phyloP scores from a whole-genome alignment of 148 eudicot genomes.

The Silene uniflora region DNA sequence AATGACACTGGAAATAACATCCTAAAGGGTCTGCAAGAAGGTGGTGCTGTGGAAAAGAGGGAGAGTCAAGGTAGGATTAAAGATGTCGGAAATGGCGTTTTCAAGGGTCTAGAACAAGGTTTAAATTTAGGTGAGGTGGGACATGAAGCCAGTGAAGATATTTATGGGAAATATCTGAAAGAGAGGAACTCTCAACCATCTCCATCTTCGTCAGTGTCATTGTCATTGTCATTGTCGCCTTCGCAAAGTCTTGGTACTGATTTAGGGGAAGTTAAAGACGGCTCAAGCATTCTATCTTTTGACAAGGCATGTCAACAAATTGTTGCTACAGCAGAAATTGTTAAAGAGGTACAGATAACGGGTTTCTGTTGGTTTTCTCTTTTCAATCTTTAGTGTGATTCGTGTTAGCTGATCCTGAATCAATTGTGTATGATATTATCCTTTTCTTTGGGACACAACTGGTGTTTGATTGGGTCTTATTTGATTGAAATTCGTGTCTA shows the following conservation, averaged over 20 bases:
- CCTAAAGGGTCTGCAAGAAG: too few relatives aligned
- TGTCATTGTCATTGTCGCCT: too few relatives aligned
- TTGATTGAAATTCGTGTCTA: too few relatives aligned
- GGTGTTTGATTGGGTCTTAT: too few relatives aligned
- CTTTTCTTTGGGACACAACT: too few relatives aligned
- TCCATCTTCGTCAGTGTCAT: too few relatives aligned
- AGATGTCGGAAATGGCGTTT: slow-evolving; percentile 50
- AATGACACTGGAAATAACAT: too few relatives aligned
- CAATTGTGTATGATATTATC: too few relatives aligned
- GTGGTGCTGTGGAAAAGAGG: slow-evolving; percentile 36
- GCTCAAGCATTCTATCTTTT: slow-evolving; percentile 34
- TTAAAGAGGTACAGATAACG: slow-evolving; percentile 19
- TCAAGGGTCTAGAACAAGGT: slow-evolving; percentile 47
- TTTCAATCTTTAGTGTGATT: too few relatives aligned
- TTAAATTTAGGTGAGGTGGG: slow-evolving; percentile 48
- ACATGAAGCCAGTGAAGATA: slow-evolving; percentile 42
- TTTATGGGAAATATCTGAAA: slow-evolving; percentile 46
- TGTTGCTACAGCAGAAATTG: slow-evolving; percentile 48
- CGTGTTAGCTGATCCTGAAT: too few relatives aligned
- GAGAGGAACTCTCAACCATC: slow-evolving; percentile 49
- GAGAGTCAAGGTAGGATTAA: slow-evolving; percentile 54
- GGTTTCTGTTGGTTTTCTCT: too few relatives aligned
- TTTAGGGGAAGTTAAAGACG: slow-evolving; percentile 53
- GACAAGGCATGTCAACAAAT: slow-evolving; percentile 48
- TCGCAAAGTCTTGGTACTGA: background rate